phyloP scores from a whole-genome alignment of 768 basidiomycete genomes.

The Russula brevipes region DNA sequence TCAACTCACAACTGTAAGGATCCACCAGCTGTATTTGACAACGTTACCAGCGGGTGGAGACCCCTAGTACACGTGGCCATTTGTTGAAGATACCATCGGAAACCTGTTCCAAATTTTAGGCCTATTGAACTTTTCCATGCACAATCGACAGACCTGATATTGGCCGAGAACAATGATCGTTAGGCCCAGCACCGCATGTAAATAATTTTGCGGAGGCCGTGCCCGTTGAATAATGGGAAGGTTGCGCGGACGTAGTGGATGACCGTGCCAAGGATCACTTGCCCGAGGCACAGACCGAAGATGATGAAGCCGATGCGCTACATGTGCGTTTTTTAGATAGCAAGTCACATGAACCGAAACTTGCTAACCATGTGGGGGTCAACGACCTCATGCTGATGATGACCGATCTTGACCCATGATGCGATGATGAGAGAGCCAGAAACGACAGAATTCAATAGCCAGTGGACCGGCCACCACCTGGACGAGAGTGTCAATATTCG shows the following conservation, averaged over 20 bases:
- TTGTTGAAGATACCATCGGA: constrained; percentile 8
- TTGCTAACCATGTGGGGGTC: constrained; percentile 27
- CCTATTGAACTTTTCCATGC: background rate
- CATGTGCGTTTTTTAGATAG: background rate
- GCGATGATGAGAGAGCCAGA: constrained; percentile 28
- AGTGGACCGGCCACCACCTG: too few relatives aligned
- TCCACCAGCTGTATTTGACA: too few relatives aligned
- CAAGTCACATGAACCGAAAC: background rate
- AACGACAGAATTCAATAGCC: too few relatives aligned
- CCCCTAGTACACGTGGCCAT: background rate
- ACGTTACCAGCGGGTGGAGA: background rate
- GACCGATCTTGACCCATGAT: constrained; percentile 2
- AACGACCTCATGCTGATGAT: background rate
- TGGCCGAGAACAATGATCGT: constrained; percentile 28
- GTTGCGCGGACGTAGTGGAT: constrained; percentile 28
- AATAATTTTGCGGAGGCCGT: constrained; percentile 29
- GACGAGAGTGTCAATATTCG: too few relatives aligned
- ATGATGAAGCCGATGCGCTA: constrained; percentile 29
- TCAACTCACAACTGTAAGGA: background rate
- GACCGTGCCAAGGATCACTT: constrained; percentile 23
- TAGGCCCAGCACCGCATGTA: constrained; percentile 30
- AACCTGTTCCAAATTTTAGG: background rate
- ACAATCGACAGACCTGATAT: constrained; percentile 18
- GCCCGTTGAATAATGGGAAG: background rate
- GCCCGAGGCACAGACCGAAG: constrained; percentile 26